Base-by-base conservation (phyloP, 2,329 filamentous ascomycete species). In the Aspergillaceae sp. region DNA sequence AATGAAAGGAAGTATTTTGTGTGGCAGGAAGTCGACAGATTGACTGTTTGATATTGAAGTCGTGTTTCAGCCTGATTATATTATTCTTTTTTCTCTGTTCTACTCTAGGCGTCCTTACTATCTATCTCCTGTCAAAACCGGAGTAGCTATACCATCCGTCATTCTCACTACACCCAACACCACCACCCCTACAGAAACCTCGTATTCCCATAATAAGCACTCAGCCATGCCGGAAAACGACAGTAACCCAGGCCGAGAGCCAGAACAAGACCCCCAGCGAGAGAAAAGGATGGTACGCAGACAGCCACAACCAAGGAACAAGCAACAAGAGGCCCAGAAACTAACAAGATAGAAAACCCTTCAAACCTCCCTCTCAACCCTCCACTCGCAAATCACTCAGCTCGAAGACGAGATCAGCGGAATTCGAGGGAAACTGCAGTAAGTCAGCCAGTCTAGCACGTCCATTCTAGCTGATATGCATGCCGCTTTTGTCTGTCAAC, bases 321-420 rank as follows among this genome's bases (percentile, higher is more conserved):
- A 2, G 30, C 30, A 32, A 32, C 6, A 32, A 32, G 8, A 32
- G 30, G 7, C 26, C 29, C 4, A 40, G 42, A 47, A 27, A 30
- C 34, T 29, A 29, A 27, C 26, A 10, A 28, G 5, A 48, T 40
- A 64, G 61, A 45, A 45, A 5, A 41, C 43, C 7, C 57, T 66
- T 5, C 55, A 46, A 11, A 40, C 46, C 34, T 57, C 59, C 26
- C 59, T 66, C 41, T 36, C 61, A 6, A 57, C 62, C 26, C 69
- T 80, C 38, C 67, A 76, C 61, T 56, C 67, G 8, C 75, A 74
- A 43, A 71, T 76, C 26, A 59, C 68, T 0, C 42, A 58, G 7
- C 58, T 68, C 28, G 56, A 63, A 55, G 54, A 46, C 40, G 65
- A 57, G 51, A 64, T 73, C 4, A 52, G 54, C 5, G 57, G 65